Conservation (phyloP, 768 basidiomycete genomes). For the Mycena olivaceomarginata region DNA sequence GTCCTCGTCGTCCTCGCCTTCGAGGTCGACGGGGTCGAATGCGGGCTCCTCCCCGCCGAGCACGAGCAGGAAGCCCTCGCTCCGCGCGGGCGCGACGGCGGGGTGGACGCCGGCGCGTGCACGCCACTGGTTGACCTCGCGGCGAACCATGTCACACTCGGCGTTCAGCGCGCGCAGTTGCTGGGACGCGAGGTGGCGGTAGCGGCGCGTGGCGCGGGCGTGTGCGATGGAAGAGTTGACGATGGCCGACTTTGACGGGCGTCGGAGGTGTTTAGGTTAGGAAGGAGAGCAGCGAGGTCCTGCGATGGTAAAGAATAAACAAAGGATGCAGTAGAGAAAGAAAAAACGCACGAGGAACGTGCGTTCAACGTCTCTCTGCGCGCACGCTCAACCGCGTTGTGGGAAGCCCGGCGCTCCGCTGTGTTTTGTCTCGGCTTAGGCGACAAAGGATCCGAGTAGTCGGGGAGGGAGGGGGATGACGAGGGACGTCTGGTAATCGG, state of each 20-base stretch:
- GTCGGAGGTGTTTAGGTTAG: constrained; percentile 80
- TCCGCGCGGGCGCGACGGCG: constrained; percentile 63
- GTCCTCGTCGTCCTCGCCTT: constrained; percentile 51
- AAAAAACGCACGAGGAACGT: constrained; percentile 66
- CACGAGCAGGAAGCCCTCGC: constrained; percentile 70
- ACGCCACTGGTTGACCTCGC: constrained; percentile 45
- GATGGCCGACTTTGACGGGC: constrained; percentile 87
- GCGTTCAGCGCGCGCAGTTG: constrained; percentile 64
- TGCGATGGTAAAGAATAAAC: constrained; percentile 41
- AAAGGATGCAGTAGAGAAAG: constrained; percentile 50
- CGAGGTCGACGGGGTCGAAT: constrained; percentile 63
- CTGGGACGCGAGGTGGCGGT: constrained; percentile 74
- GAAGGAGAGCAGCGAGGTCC: constrained; percentile 82
- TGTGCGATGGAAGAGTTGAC: constrained; percentile 86
- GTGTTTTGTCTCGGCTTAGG: constrained; percentile 61
- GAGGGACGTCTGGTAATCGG: constrained; percentile 28
- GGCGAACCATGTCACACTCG: constrained; percentile 52
- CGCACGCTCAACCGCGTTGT: constrained; percentile 88
- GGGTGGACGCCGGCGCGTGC: constrained; percentile 36
- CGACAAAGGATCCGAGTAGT: constrained; percentile 34
- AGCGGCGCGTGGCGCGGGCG: constrained; percentile 75
- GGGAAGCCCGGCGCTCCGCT: constrained; percentile 85
- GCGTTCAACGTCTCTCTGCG: constrained; percentile 84
- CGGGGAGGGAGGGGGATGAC: constrained; percentile 40
- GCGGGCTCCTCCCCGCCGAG: constrained; percentile 70